Conservation (phyloP, 371 early-diverging fungal genomes). For the Gilbertella persicaria region DNA sequence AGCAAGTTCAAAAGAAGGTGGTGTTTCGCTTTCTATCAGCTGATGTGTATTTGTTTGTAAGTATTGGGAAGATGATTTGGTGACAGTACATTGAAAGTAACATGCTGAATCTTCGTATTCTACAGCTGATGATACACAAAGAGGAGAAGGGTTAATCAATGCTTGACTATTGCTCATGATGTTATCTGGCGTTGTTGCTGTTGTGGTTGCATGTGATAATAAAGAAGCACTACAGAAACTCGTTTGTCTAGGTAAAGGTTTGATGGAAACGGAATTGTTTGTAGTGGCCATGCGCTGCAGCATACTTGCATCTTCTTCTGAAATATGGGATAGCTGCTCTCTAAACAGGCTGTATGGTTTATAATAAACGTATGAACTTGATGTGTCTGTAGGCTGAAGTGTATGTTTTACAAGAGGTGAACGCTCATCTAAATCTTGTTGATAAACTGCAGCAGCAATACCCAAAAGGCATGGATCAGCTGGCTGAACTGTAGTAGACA, state of each 20-base stretch:
- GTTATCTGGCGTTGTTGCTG: conserved; percentile 1
- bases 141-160: not conserved
- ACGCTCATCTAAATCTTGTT: conserved; percentile 13
- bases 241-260: conserved; percentile 6
- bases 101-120: conserved; percentile 11
- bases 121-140: not conserved
- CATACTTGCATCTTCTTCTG: conserved; percentile 47
- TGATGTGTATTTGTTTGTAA: not conserved
- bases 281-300: conserved; percentile 29
- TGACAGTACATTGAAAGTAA: not conserved
- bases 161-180: not conserved
- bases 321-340: conserved; percentile 45
- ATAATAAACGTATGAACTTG: conserved; percentile 21
- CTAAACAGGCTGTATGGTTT: conserved; percentile 47
- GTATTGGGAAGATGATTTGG: not conserved
- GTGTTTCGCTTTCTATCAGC: not conserved
- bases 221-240: conserved; percentile 8
- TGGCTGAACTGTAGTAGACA: conserved; percentile 41
- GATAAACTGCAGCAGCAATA: too few relatives aligned
- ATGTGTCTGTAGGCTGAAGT: conserved; percentile 8
- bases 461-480: conserved; percentile 28
- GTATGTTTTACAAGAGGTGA: conserved; percentile 26
- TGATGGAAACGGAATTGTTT: conserved; percentile 10
- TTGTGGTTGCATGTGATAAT: not conserved
- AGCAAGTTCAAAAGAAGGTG: conserved; percentile 25